A percentile compares a stretch with the other conserved stretches of the same genome.
phyloP scores from a whole-genome alignment of 148 eudicot genomes.

The Arctostaphylos glauca region DNA sequence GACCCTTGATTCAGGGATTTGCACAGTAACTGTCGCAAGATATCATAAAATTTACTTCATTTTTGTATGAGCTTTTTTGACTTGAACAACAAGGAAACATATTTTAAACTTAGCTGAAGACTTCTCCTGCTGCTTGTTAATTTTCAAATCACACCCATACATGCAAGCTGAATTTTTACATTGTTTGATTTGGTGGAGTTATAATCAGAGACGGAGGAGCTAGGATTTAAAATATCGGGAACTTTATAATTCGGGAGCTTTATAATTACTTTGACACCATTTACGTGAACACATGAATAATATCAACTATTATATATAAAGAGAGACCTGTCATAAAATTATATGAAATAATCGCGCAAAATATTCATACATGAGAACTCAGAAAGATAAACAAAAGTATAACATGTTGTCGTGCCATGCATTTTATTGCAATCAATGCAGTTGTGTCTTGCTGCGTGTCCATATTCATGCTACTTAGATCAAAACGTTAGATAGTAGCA shows the following conservation, averaged over 20 bases:
- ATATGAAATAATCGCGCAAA: no score
- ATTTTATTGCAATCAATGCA: neutral
- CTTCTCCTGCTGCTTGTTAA: neutral
- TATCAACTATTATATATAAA: no score
- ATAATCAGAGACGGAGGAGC: no score
- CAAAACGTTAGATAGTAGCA: no score
- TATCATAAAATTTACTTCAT: neutral
- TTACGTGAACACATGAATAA: no score
- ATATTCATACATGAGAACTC: no score
- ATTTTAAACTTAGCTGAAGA: neutral
- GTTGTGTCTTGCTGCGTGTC: neutral
- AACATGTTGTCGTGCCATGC: neutral
- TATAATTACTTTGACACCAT: no score
- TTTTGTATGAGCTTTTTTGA: neutral
- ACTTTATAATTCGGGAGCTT: no score
- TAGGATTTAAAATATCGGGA: no score
- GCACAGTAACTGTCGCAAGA: constrained; percentile 14
- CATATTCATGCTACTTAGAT: neutral
- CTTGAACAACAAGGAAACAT: neutral
- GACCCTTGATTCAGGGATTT: constrained; percentile 14
- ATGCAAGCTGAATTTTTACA: neutral
- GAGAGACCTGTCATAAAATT: no score
- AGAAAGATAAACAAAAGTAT: no score
- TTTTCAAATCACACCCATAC: neutral
- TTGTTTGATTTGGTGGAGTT: no score